phyloP scores from a whole-genome alignment of 2,329 filamentous ascomycete genomes.

The Blastomyces silverae region DNA sequence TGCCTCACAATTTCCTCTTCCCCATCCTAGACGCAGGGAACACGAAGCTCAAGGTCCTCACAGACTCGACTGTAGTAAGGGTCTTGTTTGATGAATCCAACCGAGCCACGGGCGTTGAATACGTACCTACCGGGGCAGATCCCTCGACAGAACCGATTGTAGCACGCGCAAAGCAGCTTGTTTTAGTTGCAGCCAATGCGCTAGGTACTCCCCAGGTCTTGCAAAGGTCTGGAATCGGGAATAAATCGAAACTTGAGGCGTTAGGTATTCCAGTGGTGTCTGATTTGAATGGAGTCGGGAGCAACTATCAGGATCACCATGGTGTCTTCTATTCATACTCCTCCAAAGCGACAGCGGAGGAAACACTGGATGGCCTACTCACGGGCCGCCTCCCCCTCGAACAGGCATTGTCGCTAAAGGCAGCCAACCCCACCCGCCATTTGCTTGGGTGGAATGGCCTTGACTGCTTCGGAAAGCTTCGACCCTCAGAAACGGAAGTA shows the following conservation, averaged over 20 bases:
- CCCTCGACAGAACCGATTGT: conserved; percentile 31
- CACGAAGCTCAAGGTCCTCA: conserved; percentile 48
- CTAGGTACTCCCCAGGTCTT: conserved; percentile 48
- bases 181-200: conserved; percentile 43
- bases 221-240: conserved; percentile 58
- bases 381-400: conserved; percentile 44
- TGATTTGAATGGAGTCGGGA: conserved; percentile 49
- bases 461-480: conserved; percentile 52
- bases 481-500: conserved; percentile 48
- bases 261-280: conserved; percentile 44
- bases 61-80: conserved; percentile 51
- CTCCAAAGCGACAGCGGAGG: conserved; percentile 39
- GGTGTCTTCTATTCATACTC: conserved; percentile 50
- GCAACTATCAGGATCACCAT: conserved; percentile 53
- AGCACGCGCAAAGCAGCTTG: conserved; percentile 50
- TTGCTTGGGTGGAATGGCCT: conserved; percentile 53
- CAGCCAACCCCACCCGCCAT: conserved; percentile 33
- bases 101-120: conserved; percentile 54
- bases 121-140: conserved; percentile 45
- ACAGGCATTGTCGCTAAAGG: conserved; percentile 42
- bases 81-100: conserved; percentile 50
- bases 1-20: conserved; percentile 21
- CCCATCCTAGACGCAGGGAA: conserved; percentile 20
- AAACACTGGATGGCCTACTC: conserved; percentile 51
- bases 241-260: conserved; percentile 43